Conservation (phyloP, 257 asterid species). For the Misopates orontium region DNA sequence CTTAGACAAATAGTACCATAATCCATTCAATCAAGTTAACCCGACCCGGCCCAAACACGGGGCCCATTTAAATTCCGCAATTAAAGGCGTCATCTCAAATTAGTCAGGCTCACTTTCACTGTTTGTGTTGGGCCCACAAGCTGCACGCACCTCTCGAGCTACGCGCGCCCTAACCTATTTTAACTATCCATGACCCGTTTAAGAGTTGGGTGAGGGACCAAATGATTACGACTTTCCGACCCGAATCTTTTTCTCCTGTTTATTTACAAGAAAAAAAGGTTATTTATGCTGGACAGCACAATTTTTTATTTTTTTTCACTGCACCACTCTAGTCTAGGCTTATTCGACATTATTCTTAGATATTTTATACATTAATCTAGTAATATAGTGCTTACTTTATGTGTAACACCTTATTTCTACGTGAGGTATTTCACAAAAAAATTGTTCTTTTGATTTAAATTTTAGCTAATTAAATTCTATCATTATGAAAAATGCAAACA, state of each 20-base stretch:
- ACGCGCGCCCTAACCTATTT: constrained; percentile 29
- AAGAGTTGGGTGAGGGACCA: constrained; percentile 23
- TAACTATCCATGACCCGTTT: constrained; percentile 1
- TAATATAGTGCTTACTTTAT: too few species aligned
- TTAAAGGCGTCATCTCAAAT: constrained; percentile 34
- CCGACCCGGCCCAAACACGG: constrained; percentile 37
- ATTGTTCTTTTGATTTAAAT: too few species aligned
- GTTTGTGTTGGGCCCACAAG: constrained; percentile 31
- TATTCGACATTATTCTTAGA: too few species aligned
- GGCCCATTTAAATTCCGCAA: constrained; percentile 41
- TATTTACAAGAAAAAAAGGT: not conserved
- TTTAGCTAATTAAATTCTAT: too few species aligned
- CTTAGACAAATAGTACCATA: constrained; percentile 25
- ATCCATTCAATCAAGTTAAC: constrained; percentile 1
- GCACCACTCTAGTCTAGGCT: too few species aligned
- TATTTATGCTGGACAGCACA: too few species aligned
- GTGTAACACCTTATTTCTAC: too few species aligned
- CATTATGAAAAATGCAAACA: too few species aligned
- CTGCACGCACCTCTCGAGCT: constrained; percentile 47
- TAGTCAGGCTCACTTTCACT: constrained; percentile 17
- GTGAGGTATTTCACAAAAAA: too few species aligned
- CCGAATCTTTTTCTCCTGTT: not conserved
- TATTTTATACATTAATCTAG: too few species aligned
- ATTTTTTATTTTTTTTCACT: too few species aligned
- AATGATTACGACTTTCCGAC: constrained; percentile 29